A percentile compares a stretch with the other conserved stretches of the same genome.
These are phyloP conservation scores for Sanghuangporus baumii DNA, from an alignment of 1,284 basidiomycete genomes.

Conservation along the genomic window DNA sequence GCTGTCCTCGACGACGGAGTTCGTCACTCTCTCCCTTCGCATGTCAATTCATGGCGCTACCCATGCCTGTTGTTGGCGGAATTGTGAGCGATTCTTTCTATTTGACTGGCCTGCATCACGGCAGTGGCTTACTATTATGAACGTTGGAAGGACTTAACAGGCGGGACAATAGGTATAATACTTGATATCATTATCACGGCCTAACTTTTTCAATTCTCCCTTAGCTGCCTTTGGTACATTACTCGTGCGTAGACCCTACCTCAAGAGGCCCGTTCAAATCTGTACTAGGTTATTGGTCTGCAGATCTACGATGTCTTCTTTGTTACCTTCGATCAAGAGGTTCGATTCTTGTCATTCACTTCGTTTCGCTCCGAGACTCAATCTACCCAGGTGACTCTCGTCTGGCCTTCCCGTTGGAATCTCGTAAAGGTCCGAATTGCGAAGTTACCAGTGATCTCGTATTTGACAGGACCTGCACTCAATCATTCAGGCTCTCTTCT, in stretches of 20 bases:
- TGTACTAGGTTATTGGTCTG: neutral
- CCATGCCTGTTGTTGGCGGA: conserved; percentile 2
- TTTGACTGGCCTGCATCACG: neutral
- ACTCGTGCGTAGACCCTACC: conserved; percentile 4
- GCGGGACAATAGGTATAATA: conserved; percentile 9
- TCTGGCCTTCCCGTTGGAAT: conserved; percentile 14
- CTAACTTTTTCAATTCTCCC: neutral
- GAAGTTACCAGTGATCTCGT: neutral
- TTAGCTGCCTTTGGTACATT: conserved; percentile 12
- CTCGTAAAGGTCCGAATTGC: conserved; percentile 5
- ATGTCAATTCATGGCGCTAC: neutral
- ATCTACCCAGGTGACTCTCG: neutral
- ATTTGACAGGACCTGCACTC: neutral
- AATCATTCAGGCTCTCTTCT: conserved; percentile 5
- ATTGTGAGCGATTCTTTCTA: conserved; percentile 2
- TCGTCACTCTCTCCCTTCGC: neutral
- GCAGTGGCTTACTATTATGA: neutral
- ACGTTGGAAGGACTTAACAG: conserved; percentile 4
- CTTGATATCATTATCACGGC: neutral
- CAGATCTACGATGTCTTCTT: conserved; percentile 15
- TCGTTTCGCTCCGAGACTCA: neutral
- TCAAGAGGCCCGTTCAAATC: neutral
- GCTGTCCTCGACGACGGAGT: neutral
- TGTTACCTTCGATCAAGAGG: conserved; percentile 11
- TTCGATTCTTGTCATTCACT: neutral